Conservation (phyloP, 1,284 basidiomycete genomes). For the Coniferiporia sulphurascens region DNA sequence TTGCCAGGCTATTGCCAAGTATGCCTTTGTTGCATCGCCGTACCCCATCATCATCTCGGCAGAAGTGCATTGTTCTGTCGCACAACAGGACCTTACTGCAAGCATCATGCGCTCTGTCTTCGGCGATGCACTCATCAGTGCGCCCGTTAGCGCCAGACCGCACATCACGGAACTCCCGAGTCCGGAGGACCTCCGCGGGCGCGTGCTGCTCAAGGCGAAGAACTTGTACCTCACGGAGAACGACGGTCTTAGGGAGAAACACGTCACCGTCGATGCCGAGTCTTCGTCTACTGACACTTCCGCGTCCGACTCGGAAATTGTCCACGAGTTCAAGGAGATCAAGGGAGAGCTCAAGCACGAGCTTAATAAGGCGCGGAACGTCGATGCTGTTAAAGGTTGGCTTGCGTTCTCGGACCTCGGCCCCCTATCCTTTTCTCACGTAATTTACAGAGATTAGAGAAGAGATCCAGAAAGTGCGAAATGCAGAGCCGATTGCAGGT, state of each 20-base stretch:
- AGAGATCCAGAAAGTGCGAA: conserved; percentile 16
- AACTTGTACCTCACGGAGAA: conserved; percentile 30
- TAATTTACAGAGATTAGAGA: conserved; percentile 16
- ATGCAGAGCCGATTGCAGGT: conserved; percentile 12
- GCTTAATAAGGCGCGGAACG: conserved; percentile 16
- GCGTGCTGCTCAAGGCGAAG: conserved; percentile 77
- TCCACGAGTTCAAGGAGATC: conserved; percentile 27
- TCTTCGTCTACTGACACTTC: conserved; percentile 36
- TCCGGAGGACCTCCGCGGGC: conserved; percentile 79
- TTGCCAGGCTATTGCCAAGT: conserved; percentile 84
- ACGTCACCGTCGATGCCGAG: conserved; percentile 38
- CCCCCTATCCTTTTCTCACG: background rate
- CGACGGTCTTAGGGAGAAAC: conserved; percentile 37
- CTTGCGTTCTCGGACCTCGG: background rate
- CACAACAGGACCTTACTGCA: conserved; percentile 83
- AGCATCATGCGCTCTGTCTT: conserved; percentile 77
- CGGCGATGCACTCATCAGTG: conserved; percentile 68
- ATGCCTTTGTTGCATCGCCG: conserved; percentile 90
- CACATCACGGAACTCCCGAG: conserved; percentile 68
- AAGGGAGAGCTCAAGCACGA: conserved; percentile 20
- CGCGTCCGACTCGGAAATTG: conserved; percentile 35
- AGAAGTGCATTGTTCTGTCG: conserved; percentile 83
- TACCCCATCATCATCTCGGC: conserved; percentile 95
- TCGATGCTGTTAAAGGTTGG: conserved; percentile 19
- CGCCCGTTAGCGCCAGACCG: conserved; percentile 47